Conservation (phyloP, 2,329 filamentous ascomycete species). For the Amauroascus niger region DNA sequence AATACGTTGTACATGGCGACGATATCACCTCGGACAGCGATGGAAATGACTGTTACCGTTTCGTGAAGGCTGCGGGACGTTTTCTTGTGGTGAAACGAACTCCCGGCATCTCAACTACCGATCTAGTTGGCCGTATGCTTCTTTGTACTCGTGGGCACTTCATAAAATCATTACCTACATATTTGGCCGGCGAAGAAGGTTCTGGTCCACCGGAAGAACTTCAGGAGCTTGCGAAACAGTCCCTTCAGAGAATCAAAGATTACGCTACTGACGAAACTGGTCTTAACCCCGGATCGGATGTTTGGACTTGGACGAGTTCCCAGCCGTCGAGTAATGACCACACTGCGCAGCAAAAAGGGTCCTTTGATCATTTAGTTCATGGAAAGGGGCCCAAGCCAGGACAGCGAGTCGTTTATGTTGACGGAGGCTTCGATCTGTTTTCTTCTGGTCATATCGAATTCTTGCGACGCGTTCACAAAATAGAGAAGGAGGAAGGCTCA, state of each 20-base stretch:
- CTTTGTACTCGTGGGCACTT: constrained; percentile 92
- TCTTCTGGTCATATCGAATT: constrained; percentile 97
- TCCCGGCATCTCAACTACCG: constrained; percentile 91
- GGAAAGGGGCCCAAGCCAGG: constrained; percentile 64
- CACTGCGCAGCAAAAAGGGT: constrained; percentile 50
- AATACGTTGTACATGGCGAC: constrained; percentile 92
- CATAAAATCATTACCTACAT: constrained; percentile 65
- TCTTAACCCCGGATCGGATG: constrained; percentile 64
- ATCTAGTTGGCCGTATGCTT: constrained; percentile 96
- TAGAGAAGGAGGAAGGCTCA: constrained; percentile 60
- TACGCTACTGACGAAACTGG: constrained; percentile 85
- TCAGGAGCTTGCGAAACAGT: constrained; percentile 52
- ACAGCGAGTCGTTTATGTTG: constrained; percentile 85
- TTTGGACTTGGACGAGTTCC: constrained; percentile 66
- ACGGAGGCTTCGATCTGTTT: constrained; percentile 94
- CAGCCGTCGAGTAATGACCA: constrained; percentile 29
- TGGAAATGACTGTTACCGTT: constrained; percentile 94
- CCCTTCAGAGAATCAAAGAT: constrained; percentile 66
- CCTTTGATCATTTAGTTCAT: constrained; percentile 57
- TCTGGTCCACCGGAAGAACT: constrained; percentile 60
- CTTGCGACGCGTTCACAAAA: constrained; percentile 62
- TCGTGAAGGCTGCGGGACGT: constrained; percentile 83
- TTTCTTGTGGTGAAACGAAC: constrained; percentile 97
- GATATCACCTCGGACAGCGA: constrained; percentile 92
- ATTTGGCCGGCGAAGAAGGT: constrained; percentile 62